Evolutionary conservation across 768 basidiomycete species (phyloP), one percentile per base, ranked within the genome.

Genomic region (Sutorius australiensis): DNA sequence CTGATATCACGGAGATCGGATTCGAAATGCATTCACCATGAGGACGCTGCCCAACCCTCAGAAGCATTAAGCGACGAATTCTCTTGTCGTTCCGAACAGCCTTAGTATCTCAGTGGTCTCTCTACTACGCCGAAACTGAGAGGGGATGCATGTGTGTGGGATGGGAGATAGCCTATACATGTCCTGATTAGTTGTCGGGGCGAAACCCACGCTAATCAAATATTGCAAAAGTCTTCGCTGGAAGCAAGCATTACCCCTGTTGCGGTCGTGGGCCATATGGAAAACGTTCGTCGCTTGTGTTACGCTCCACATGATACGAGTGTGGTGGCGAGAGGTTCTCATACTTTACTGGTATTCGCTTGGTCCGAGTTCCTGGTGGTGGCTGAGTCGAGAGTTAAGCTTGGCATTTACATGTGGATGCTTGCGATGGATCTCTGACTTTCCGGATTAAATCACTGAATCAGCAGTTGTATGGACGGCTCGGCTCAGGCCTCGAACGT

Each of bases 231-330:
- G 3, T 32, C 5, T 32, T 9, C 31, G 12, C 31, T 32, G 31
- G 31, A 32, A 32, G 31, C 31, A 8, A 31, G 11, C 5, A 38
- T 34, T 37, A 27, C 10, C 16, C 5, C 42, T 19, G 27, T 34
- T 37, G 17, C 10, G 16, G 1, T 24, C 36, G n/a, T 1, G 10
- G 27, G 3, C 42, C 11, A 28, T 30, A 2, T 24, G 10, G 31
- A 17, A 6, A 54, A 54, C 43, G 50, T 54, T 43, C 32, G 50
- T 43, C 42, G 27, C 42, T 43, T 43, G 41, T n/a, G 10, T 27
- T 10, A 39, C 42, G 36, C 24, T 7, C 11, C 30, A 24, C 9
- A 19, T 24, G 45, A 30, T 8, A n/a, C 21, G 3, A 14, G 13
- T 27, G n/a, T n/a, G 4, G 24, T 34, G 24, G 33, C 27, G n/a